Evolutionary conservation across 129 eudicot genomes (phyloP), one percentile per base, ranked within the genome.

Genomic region (Tagetes patula): DNA sequence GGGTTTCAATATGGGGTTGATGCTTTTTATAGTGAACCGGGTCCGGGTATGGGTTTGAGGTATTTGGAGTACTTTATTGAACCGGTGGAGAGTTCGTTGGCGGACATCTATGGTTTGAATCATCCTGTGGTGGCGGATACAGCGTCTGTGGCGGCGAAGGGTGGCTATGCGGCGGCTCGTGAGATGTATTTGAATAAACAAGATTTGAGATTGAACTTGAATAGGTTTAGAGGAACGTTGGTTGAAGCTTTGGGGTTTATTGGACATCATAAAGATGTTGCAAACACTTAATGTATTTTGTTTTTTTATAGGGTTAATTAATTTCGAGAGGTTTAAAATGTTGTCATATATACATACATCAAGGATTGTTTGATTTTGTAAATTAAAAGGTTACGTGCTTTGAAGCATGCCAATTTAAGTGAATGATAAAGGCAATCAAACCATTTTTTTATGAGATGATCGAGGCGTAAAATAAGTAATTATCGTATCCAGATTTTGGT

Each of bases 1-100:
- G n/a, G n/a, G n/a, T n/a, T n/a, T n/a, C n/a, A n/a, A n/a, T 89
- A 87, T 87, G 77, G 86, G 0, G 63, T 84, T 0, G 66, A 49
- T 8, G 38, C 76, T 1, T 87, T 81, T 40, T 92, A 75, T 39
- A 89, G 91, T 3, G 65, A 76, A 48, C 95, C 96, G 4, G 88
- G 95, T 27, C 65, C 70, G 3, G 88, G 65, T 0, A 87, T 89
- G 94, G 94, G 86, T 8, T 69, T 87, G 76, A 82, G 77, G 65
- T 92, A 87, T 63, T 74, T 92, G 71, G 83, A 85, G 84, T 89
- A 92, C 74, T 76, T 67, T 74, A 81, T 89, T 40, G 82, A 81
- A 70, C 90, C 91, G 31, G 81, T 74, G 75, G 98, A 89, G 85
- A 93, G 95, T 52, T 84, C 95, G 3, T 75, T 93, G 31, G 56